Percentiles rank a stretch among this genome's conserved stretches.
These are phyloP conservation scores for Mycosphaerella sp. DNA, from an alignment of 2,329 filamentous ascomycete species.

Conservation along the genomic window DNA sequence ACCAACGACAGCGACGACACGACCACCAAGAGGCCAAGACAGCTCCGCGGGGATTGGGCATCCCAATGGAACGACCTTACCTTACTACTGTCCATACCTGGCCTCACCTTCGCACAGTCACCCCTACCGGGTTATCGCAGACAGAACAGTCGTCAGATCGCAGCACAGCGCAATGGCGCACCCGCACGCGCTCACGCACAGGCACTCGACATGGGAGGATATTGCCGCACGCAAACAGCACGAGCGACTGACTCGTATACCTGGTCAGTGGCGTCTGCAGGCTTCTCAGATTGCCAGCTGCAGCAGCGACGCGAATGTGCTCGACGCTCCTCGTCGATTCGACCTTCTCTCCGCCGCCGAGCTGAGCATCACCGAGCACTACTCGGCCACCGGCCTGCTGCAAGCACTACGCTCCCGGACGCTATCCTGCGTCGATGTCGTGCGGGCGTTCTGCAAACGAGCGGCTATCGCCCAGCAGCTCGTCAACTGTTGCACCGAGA, in stretches of 20 bases:
- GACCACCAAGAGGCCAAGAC: no score
- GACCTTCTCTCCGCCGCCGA: slow-evolving; percentile 49
- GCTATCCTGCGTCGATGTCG: slow-evolving; percentile 18
- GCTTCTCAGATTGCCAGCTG: slow-evolving; percentile 15
- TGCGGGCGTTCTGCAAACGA: slow-evolving; percentile 43
- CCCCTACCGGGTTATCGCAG: background rate
- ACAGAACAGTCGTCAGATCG: background rate
- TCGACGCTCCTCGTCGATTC: slow-evolving; percentile 48
- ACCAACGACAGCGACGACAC: background rate
- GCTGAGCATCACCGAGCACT: slow-evolving; percentile 51
- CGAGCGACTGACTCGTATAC: slow-evolving; percentile 39
- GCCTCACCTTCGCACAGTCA: no score
- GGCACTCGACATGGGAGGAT: slow-evolving; percentile 33
- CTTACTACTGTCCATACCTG: no score
- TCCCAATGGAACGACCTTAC: no score
- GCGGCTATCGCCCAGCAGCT: slow-evolving; percentile 45
- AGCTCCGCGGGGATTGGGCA: no score
- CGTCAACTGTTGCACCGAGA: slow-evolving; percentile 43
- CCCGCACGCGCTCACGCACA: background rate
- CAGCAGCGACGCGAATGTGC: slow-evolving; percentile 32
- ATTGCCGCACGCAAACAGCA: slow-evolving; percentile 39
- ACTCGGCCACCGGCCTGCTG: slow-evolving; percentile 42
- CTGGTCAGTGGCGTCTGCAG: slow-evolving; percentile 41
- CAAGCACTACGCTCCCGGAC: slow-evolving; percentile 32
- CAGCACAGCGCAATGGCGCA: background rate